phyloP scores from a whole-genome alignment of 805 yeast species.

The Candida oleophila region DNA sequence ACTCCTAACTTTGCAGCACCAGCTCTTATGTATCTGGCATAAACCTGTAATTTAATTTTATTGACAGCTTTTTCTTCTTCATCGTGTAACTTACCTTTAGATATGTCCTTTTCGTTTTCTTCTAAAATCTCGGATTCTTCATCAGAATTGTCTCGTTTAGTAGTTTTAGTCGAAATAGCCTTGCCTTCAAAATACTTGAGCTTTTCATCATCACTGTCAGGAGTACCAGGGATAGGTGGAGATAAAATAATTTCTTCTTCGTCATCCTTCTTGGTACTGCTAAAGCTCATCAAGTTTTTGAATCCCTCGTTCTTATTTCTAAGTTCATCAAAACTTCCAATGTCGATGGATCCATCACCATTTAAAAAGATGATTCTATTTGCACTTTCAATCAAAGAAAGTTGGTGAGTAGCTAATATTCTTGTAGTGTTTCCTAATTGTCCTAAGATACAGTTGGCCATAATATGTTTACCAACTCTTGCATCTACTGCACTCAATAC shows the following conservation, averaged over 20 bases:
- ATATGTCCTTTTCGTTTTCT: slow-evolving; percentile 4
- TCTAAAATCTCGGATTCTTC: neutral
- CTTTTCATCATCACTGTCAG: slow-evolving; percentile 14
- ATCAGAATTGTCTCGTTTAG: neutral
- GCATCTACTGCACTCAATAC: slow-evolving; percentile 40
- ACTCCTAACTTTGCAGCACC: slow-evolving; percentile 51
- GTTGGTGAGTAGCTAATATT: slow-evolving; percentile 38
- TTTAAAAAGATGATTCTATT: slow-evolving; percentile 29
- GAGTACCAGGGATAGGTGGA: neutral
- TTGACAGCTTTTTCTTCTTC: slow-evolving; percentile 63
- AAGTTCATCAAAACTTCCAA: slow-evolving; percentile 29
- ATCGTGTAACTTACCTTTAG: slow-evolving; percentile 26
- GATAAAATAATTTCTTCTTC: slow-evolving; percentile 1
- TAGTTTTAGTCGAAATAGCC: neutral
- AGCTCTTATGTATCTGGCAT: slow-evolving; percentile 47
- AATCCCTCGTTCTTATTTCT: slow-evolving; percentile 23
- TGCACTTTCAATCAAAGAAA: slow-evolving; percentile 32
- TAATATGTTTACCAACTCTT: slow-evolving; percentile 35
- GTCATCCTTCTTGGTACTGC: slow-evolving; percentile 13
- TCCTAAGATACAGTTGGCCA: slow-evolving; percentile 29
- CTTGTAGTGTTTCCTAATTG: slow-evolving; percentile 28
- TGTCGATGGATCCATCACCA: slow-evolving; percentile 30
- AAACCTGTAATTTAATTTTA: slow-evolving; percentile 48
- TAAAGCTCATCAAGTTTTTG: slow-evolving; percentile 26
- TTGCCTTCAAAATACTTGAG: slow-evolving; percentile 13